These are phyloP conservation scores for Yamadazyma paraphyllophila DNA, from an alignment of 805 yeast species.

Conservation along the genomic window DNA sequence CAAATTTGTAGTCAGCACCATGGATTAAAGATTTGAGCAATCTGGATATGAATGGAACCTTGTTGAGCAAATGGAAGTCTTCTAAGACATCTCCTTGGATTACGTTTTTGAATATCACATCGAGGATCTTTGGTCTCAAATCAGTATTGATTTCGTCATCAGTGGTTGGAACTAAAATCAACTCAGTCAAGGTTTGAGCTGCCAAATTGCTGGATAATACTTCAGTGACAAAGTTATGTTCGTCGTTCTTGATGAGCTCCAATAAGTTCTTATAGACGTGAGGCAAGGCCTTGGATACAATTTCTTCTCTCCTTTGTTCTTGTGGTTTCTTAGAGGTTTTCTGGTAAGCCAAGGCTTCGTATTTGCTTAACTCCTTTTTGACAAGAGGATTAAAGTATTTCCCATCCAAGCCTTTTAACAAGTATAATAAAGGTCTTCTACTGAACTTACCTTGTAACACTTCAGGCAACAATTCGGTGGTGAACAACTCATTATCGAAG, in stretches of 20 bases:
- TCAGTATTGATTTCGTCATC: slow-evolving; percentile 37
- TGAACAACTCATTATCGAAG: slow-evolving; percentile 55
- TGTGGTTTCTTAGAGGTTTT: slow-evolving; percentile 85
- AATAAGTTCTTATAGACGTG: slow-evolving; percentile 55
- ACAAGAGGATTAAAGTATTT: slow-evolving; percentile 75
- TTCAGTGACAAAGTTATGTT: slow-evolving; percentile 43
- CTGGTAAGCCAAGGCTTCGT: slow-evolving; percentile 53
- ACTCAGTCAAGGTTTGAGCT: slow-evolving; percentile 78
- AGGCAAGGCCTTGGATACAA: slow-evolving; percentile 64
- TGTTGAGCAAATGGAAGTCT: slow-evolving; percentile 65
- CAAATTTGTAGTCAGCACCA: slow-evolving; percentile 79
- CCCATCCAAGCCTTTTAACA: slow-evolving; percentile 75
- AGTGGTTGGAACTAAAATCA: slow-evolving; percentile 46
- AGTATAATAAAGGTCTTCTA: slow-evolving; percentile 83
- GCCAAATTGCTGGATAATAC: slow-evolving; percentile 71
- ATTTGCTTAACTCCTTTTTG: slow-evolving; percentile 56
- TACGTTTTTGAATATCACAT: slow-evolving; percentile 52
- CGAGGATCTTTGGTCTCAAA: slow-evolving; percentile 49
- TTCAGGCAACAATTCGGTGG: slow-evolving; percentile 49
- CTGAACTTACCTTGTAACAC: slow-evolving; percentile 71
- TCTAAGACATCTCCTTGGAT: slow-evolving; percentile 65
- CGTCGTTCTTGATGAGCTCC: slow-evolving; percentile 20
- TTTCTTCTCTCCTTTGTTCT: slow-evolving; percentile 69
- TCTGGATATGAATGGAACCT: slow-evolving; percentile 69
- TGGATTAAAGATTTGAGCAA: slow-evolving; percentile 73